Conservation (phyloP, 805 yeast genomes). For the Vanderwaltozyma tropicalis region DNA sequence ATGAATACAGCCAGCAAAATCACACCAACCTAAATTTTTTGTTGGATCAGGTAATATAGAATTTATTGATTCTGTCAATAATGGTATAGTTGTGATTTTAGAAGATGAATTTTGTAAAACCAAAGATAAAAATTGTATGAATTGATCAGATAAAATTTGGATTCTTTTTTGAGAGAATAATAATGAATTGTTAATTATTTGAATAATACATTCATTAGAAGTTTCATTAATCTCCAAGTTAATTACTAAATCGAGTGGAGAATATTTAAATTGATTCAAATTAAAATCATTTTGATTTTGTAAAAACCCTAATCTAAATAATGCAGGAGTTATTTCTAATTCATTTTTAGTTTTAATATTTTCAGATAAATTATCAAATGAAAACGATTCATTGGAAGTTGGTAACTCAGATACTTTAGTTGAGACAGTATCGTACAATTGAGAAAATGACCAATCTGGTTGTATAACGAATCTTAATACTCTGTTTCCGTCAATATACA, state of each 20-base stretch:
- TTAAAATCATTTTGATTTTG: conserved; percentile 33
- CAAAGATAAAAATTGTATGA: conserved; percentile 39
- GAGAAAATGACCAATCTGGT: conserved; percentile 43
- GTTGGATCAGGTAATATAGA: conserved; percentile 78
- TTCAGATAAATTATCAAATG: conserved; percentile 47
- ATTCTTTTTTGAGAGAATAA: conserved; percentile 65
- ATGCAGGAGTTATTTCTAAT: conserved; percentile 48
- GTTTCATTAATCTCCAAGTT: conserved; percentile 12
- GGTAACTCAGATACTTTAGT: conserved; percentile 26
- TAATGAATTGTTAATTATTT: conserved; percentile 52
- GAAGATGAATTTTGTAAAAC: conserved; percentile 30
- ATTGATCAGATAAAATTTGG: conserved; percentile 60
- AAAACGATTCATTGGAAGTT: conserved; percentile 24
- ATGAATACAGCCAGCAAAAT: conserved; percentile 90
- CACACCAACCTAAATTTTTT: conserved; percentile 76
- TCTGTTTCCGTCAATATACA: conserved; percentile 40
- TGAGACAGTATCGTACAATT: conserved; percentile 38
- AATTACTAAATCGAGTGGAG: conserved; percentile 38
- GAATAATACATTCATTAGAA: not conserved
- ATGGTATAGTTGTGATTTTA: conserved; percentile 48
- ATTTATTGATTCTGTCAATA: conserved; percentile 58
- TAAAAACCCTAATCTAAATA: conserved; percentile 42
- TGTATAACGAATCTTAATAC: conserved; percentile 55
- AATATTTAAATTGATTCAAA: conserved; percentile 25
- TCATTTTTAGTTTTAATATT: conserved; percentile 40